Evolutionary conservation across 306 rosid species (phyloP).

Genomic region (Quercus ilex): DNA sequence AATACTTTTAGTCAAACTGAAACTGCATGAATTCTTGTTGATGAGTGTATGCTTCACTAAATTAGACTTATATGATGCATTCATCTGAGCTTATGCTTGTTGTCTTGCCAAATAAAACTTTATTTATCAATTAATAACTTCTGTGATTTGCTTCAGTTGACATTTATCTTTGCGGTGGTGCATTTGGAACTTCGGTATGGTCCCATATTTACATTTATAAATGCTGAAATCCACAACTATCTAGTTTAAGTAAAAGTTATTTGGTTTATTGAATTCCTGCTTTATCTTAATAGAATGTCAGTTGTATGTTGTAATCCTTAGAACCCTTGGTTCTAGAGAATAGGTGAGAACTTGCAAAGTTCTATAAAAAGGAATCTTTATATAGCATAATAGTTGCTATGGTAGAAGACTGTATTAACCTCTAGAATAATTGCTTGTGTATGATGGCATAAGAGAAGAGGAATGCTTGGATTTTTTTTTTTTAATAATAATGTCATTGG

Average conservation of each 20-base stretch:
- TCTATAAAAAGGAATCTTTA: neutral
- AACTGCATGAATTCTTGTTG: neutral
- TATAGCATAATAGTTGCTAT: neutral
- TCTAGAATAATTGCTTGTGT: neutral
- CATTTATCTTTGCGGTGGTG: slow-evolving; percentile 11
- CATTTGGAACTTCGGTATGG: neutral
- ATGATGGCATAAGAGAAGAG: neutral
- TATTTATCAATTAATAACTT: neutral
- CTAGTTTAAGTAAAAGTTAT: neutral
- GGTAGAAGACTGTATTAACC: neutral
- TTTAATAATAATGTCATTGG: no score
- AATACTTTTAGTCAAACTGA: neutral
- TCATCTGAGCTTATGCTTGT: slow-evolving; percentile 1
- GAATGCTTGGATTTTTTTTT: neutral
- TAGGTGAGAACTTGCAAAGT: neutral
- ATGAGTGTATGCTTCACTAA: neutral
- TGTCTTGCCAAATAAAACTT: slow-evolving; percentile 10
- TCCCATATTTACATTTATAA: neutral
- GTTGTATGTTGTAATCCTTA: neutral
- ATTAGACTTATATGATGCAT: neutral
- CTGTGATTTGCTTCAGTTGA: neutral
- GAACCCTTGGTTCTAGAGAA: neutral
- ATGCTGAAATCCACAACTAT: neutral
- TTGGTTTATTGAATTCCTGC: neutral
- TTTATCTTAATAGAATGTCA: neutral